Base-by-base conservation (phyloP, 2,329 filamentous ascomycete genomes). In the Akanthomyces uredinophilus region DNA sequence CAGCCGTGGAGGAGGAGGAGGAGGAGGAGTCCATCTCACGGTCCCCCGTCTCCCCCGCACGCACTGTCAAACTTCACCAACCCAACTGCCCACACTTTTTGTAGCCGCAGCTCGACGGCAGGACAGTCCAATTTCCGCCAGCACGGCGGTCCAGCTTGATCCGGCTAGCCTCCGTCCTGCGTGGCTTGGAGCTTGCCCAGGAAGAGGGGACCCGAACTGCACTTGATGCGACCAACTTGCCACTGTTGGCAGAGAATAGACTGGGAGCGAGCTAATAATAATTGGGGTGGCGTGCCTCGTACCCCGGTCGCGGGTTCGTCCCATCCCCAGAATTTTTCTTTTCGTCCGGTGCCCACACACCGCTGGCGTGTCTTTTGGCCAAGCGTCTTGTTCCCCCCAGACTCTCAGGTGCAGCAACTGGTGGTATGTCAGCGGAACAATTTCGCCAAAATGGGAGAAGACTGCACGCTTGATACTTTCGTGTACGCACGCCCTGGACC, bases 161-260 rank as follows among this genome's bases (percentile, higher is more conserved):
- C 20, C 46, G 58, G 58, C 50, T 60, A 60, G 58, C 27, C 58
- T 54, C 27, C 49, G 57, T 44, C 27, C 49, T 37, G 22, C 5
- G 49, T 53, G 49, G 49, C 46, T 41, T 49, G 37, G 3, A n/a
- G 20, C 53, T 16, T 35, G 53, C n/a, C 22, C 35, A 24, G 47
- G 14, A 54, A 35, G 20, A 29, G 39, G 4, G 16, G 29, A 52
- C 7, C 49, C 24, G 16, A 29, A 5, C 29, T 54, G 53, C 39
- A 32, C 27, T 29, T 29, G 27, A 29, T 5, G 27, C 27, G n/a
- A 29, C 11, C 39, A 56, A 39, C 37, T 16, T 44, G 39, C 20
- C 53, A 56, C 22, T 39, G 24, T 16, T 11, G 32, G 11, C 8
- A 27, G 27, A 43, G n/a, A 29, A 54, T 14, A 18, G 22, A 29